Evolutionary conservation across 2,329 filamentous ascomycete genomes (phyloP).

Genomic region (Alternaria solani): DNA sequence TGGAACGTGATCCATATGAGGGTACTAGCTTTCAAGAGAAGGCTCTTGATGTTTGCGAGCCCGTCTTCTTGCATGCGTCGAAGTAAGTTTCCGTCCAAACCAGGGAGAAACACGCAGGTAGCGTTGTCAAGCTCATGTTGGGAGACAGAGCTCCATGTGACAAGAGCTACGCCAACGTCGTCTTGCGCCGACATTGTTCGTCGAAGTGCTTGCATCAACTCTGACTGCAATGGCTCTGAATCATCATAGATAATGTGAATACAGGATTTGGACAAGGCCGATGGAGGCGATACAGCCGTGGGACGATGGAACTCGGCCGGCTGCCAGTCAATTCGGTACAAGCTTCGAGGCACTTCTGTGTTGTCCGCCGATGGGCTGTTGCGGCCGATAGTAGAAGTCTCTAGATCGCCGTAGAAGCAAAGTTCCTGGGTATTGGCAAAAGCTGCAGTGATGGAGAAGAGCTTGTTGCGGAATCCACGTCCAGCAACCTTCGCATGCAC

Average conservation of each 20-base stretch:
- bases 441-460: conserved; percentile 15
- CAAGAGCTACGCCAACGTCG: not conserved
- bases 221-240: not conserved
- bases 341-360: not conserved
- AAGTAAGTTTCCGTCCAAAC: conserved; percentile 14
- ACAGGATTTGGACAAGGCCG: not conserved
- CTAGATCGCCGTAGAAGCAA: conserved; percentile 20
- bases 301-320: conserved; percentile 5
- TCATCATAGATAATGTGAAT: conserved; percentile 18
- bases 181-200: not conserved
- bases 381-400: conserved; percentile 21
- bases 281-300: not conserved
- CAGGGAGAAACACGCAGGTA: conserved; percentile 16
- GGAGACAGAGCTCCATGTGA: conserved; percentile 5
- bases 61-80: conserved; percentile 10
- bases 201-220: conserved; percentile 3
- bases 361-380: not conserved
- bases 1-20: conserved; percentile 16
- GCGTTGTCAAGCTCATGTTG: conserved; percentile 9
- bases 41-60: conserved; percentile 12
- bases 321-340: conserved; percentile 19
- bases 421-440: not conserved
- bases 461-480: conserved; percentile 22
- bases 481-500: conserved; percentile 18
- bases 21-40: conserved; percentile 3